Evolutionary conservation across 2,329 filamentous ascomycete genomes (phyloP).

Genomic region (Paramyrothecium sp.): DNA sequence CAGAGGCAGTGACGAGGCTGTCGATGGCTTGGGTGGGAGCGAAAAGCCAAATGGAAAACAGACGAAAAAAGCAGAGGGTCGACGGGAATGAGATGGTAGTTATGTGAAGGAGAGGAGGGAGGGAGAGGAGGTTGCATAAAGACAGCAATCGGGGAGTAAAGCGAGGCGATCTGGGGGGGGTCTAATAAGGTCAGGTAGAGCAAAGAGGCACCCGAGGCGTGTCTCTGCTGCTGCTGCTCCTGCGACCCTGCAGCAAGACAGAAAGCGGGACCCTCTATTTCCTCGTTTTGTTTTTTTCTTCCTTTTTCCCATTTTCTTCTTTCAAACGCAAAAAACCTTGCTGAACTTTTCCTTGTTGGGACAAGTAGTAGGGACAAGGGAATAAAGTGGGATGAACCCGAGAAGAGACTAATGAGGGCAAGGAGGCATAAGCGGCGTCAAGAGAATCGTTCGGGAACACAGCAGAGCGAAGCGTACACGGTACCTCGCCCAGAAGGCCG

Average conservation of each 20-base stretch:
- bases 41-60: too few relatives aligned
- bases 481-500: too few relatives aligned
- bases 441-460: neutral
- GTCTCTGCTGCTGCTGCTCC: neutral
- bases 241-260: neutral
- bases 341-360: conserved; percentile 5
- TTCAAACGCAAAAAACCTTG: conserved; percentile 17
- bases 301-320: neutral
- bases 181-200: conserved; percentile 8
- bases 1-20: neutral
- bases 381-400: neutral
- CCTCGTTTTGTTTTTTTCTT: neutral
- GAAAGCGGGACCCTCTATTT: neutral
- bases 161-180: neutral
- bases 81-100: neutral
- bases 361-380: neutral
- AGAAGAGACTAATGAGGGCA: neutral
- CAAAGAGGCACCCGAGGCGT: neutral
- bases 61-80: neutral
- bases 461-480: too few relatives aligned
- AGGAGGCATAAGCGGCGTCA: neutral
- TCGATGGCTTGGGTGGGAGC: neutral
- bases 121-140: neutral
- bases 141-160: conserved; percentile 1
- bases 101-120: neutral